A percentile compares a stretch with the other conserved stretches of the same genome.
Conservation (phyloP, 306 rosid species). For the Lathyrus tuberosus region DNA sequence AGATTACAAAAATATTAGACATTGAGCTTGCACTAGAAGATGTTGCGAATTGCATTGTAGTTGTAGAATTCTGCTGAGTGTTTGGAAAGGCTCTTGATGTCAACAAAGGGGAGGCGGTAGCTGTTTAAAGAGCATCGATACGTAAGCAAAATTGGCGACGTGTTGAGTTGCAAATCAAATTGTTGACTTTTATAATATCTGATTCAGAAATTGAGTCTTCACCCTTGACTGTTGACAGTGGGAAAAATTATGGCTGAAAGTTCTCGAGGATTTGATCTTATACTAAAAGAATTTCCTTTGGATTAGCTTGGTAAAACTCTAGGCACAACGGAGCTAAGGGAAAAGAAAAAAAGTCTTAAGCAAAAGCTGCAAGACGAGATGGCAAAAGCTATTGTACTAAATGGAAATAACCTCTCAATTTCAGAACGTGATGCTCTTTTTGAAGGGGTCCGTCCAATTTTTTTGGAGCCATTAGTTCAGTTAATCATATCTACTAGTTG, state of each 20-base stretch:
- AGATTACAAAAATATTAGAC: slow-evolving; percentile 50
- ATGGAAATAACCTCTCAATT: slow-evolving; percentile 29
- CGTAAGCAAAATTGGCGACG: slow-evolving; percentile 21
- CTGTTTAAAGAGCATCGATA: slow-evolving; percentile 39
- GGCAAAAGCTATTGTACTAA: slow-evolving; percentile 43
- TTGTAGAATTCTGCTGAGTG: slow-evolving; percentile 71
- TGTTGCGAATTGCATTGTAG: slow-evolving; percentile 73
- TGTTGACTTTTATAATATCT: slow-evolving; percentile 34
- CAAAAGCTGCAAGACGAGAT: slow-evolving; percentile 41
- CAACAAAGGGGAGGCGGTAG: slow-evolving; percentile 47
- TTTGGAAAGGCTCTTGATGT: slow-evolving; percentile 64
- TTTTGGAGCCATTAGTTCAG: neutral
- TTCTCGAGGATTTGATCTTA: slow-evolving; percentile 33
- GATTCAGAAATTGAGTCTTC: slow-evolving; percentile 37
- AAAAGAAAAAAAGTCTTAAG: slow-evolving; percentile 44
- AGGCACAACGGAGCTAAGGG: slow-evolving; percentile 43
- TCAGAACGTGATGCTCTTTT: neutral
- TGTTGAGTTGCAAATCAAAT: slow-evolving; percentile 37
- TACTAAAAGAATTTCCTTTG: slow-evolving; percentile 36
- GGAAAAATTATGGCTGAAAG: slow-evolving; percentile 43
- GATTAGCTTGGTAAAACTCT: slow-evolving; percentile 41
- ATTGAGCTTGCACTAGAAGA: slow-evolving; percentile 61
- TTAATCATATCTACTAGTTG: neutral
- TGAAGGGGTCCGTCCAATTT: neutral
- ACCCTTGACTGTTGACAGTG: slow-evolving; percentile 18